Base-by-base conservation (phyloP, 331 rosid species). In the Ulmus americana region DNA sequence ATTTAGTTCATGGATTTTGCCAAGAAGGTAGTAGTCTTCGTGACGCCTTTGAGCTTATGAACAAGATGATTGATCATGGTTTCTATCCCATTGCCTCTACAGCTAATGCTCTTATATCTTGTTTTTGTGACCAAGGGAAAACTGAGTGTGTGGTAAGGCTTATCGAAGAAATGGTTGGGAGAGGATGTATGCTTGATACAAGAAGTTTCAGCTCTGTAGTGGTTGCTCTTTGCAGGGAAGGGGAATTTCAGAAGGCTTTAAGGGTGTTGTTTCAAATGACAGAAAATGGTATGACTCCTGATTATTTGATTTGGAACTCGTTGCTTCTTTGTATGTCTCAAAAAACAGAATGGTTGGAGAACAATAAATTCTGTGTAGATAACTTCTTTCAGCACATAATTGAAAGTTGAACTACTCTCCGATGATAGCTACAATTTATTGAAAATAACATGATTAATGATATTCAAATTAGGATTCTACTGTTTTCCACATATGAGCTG, bases 31-130 rank as follows among this genome's bases (percentile, higher is more conserved):
- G 35, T 28, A 54, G 71, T 62, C 63, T 81, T 48, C 80, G 80
- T 42, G 82, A 90, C 54, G 86, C 95, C 0, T 54, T 86, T 47
- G 84, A 84, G 62, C 56, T 86, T 74, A 76, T 87, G 81, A 86
- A 83, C 53, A 84, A 81, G 70, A 86, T 86, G 96, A 80, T 86
- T 76, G 47, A 39, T 20, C 76, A 45, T 41, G 78, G 83, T 59
- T 83, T 76, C 49, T 61, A 70, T 74, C 95, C 96, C 43, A 12
- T 77, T 70, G 77, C 90, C 8, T 60, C 76, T 0, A 90, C 88
- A 49, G 73, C 77, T 70, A 83, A 90, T 77, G 76, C 68, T 48
- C 44, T 90, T 72, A 77, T 83, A 59, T 15, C 13, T 6, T 83
- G 54, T 22, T 86, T 86, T 74, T 90, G 85, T 54, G 46, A 63